Evolutionary conservation across 805 yeast genomes (phyloP).

Genomic region (Diddensiella caesifluorescens): DNA sequence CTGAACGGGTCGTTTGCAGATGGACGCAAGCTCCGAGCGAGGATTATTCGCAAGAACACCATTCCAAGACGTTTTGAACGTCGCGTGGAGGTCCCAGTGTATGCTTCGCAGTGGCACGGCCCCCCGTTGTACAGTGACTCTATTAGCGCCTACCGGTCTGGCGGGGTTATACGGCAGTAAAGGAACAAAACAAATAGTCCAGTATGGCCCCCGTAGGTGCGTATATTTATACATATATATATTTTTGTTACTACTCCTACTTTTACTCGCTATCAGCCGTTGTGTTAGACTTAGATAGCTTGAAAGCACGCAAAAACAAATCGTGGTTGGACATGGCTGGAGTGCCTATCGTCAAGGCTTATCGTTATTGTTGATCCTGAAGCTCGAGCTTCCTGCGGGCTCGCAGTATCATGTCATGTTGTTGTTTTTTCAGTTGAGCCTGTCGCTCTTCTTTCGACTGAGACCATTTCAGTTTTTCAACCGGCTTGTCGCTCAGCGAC

Average conservation of each 20-base stretch:
- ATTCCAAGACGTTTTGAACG: slow-evolving; percentile 11
- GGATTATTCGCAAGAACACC: slow-evolving; percentile 24
- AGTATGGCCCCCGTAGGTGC: too few relatives aligned
- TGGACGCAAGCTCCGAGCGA: slow-evolving; percentile 38
- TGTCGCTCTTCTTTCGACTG: slow-evolving; percentile 41
- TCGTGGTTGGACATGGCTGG: too few relatives aligned
- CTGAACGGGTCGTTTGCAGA: slow-evolving; percentile 46
- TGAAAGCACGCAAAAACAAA: too few relatives aligned
- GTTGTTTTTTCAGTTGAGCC: slow-evolving; percentile 42
- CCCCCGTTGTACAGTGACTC: slow-evolving; percentile 21
- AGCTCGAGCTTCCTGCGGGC: slow-evolving; percentile 52
- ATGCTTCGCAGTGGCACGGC: slow-evolving; percentile 16
- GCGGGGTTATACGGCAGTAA: slow-evolving; percentile 8
- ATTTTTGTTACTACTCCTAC: too few relatives aligned
- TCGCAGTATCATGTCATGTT: slow-evolving; percentile 51
- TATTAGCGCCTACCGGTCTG: slow-evolving; percentile 1
- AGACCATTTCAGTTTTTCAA: slow-evolving; percentile 36
- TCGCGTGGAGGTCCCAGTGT: slow-evolving; percentile 3
- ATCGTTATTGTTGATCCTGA: slow-evolving; percentile 7
- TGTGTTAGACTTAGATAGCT: too few relatives aligned
- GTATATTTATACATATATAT: too few relatives aligned
- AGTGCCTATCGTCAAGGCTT: neutral
- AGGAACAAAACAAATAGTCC: too few relatives aligned
- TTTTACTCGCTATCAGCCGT: too few relatives aligned
- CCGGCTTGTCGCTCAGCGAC: slow-evolving; percentile 8